Evolutionary conservation across 2,329 filamentous ascomycete genomes (phyloP).

Genomic region (Karstenula rhodostoma): DNA sequence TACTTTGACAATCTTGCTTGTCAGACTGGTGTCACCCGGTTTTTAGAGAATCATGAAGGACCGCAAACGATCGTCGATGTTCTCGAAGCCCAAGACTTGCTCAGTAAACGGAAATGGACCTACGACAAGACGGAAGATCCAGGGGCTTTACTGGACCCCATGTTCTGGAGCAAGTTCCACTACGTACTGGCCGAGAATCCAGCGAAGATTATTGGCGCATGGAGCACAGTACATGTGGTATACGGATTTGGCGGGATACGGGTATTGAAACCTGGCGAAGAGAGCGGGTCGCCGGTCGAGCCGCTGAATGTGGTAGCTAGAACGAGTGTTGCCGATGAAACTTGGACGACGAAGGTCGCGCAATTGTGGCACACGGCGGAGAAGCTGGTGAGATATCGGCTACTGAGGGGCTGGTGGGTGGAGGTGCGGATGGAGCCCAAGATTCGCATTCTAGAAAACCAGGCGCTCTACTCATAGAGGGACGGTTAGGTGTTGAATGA

Average conservation of each 20-base stretch:
- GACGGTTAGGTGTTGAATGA: not conserved
- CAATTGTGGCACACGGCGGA: constrained; percentile 42
- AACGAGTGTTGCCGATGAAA: constrained; percentile 21
- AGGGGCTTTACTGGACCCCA: constrained; percentile 54
- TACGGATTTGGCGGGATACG: constrained; percentile 61
- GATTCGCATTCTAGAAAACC: constrained; percentile 59
- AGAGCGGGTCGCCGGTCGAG: constrained; percentile 28
- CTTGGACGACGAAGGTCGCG: constrained; percentile 30
- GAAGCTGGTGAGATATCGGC: constrained; percentile 41
- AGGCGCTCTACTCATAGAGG: constrained; percentile 7
- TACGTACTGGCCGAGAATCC: constrained; percentile 65
- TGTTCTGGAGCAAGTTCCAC: constrained; percentile 67
- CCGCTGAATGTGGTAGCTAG: constrained; percentile 22
- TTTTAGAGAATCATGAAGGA: constrained; percentile 54
- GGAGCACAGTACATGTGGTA: constrained; percentile 61
- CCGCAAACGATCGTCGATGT: constrained; percentile 39
- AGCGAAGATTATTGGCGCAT: constrained; percentile 57
- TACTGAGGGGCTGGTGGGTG: constrained; percentile 63
- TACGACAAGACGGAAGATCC: constrained; percentile 70
- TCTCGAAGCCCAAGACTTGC: constrained; percentile 29
- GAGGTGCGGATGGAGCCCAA: constrained; percentile 63
- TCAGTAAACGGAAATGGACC: constrained; percentile 52
- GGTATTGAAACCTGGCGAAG: constrained; percentile 55
- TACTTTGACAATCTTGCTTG: constrained; percentile 69
- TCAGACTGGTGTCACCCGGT: constrained; percentile 70